A percentile compares a stretch with the other conserved stretches of the same genome.
Evolutionary conservation across 352 stramenopile genomes (phyloP).

Genomic region (Blastocystis sp.): DNA sequence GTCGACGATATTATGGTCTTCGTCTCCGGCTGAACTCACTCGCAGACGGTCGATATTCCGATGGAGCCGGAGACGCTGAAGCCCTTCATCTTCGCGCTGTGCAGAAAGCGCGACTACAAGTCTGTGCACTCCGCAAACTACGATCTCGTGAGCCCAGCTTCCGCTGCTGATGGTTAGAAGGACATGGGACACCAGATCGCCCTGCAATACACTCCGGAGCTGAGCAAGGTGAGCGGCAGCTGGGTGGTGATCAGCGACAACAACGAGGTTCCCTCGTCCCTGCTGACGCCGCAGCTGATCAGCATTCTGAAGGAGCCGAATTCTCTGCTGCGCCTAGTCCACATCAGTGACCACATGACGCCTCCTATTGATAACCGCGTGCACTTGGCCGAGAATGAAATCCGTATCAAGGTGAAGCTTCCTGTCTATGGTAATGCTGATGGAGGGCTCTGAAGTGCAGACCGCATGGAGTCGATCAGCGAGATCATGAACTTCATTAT

Average conservation of each 20-base stretch:
- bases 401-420: constrained; percentile 57
- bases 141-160: not conserved
- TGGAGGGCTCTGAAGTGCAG: not conserved
- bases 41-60: constrained; percentile 53
- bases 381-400: constrained; percentile 29
- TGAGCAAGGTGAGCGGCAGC: constrained; percentile 52
- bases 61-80: constrained; percentile 1
- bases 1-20: constrained; percentile 62
- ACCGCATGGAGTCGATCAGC: constrained; percentile 34
- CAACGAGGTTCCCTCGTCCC: constrained; percentile 29
- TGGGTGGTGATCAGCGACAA: constrained; percentile 59
- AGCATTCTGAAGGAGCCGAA: constrained; percentile 47
- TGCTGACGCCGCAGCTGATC: constrained; percentile 13
- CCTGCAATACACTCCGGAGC: constrained; percentile 54
- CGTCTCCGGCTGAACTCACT: not conserved
- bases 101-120: constrained; percentile 55
- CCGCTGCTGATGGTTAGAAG: constrained; percentile 2
- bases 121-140: constrained; percentile 39
- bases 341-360: constrained; percentile 59
- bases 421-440: constrained; percentile 22
- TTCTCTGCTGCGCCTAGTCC: constrained; percentile 39
- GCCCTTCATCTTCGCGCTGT: constrained; percentile 58
- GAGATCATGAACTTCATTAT: constrained; percentile 49
- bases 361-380: constrained; percentile 40
- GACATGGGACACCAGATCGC: constrained; percentile 12